Evolutionary conservation across 192 early-diverging fungal species (phyloP).

Genomic region (Funneliformis geosporum): DNA sequence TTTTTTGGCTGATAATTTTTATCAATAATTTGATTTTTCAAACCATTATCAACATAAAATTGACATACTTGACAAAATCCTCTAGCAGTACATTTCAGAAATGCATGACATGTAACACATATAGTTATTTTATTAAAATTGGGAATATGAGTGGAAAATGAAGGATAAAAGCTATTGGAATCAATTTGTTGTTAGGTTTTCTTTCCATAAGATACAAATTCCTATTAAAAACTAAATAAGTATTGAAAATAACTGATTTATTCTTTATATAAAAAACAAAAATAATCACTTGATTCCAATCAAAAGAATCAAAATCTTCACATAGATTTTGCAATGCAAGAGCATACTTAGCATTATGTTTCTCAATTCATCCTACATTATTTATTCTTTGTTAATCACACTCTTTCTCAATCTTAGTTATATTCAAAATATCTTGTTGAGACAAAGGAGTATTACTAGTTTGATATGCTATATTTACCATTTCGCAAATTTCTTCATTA

Average conservation of each 20-base stretch:
- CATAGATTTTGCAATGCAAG: not conserved
- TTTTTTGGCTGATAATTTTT: conserved; percentile 5
- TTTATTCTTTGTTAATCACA: not conserved
- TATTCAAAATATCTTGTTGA: not conserved
- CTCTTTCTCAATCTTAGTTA: not conserved
- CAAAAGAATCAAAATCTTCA: not conserved
- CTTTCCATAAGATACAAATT: not conserved
- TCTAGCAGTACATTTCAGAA: not conserved
- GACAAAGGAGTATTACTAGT: not conserved
- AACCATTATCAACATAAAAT: not conserved
- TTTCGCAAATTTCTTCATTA: conserved; percentile 2
- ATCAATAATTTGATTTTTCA: not conserved
- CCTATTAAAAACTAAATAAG: not conserved
- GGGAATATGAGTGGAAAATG: not conserved
- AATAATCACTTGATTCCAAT: not conserved
- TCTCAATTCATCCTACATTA: not conserved
- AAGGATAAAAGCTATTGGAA: not conserved
- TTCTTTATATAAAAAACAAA: not conserved
- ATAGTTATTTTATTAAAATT: not conserved
- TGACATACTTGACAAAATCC: not conserved
- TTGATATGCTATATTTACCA: not conserved
- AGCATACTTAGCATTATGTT: not conserved
- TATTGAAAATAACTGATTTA: not conserved
- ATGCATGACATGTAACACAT: not conserved
- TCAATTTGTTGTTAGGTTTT: not conserved